A percentile compares a stretch with the other conserved stretches of the same genome.
Conservation (phyloP, 2,329 filamentous ascomycete genomes). For the Canariomyces notabilis region DNA sequence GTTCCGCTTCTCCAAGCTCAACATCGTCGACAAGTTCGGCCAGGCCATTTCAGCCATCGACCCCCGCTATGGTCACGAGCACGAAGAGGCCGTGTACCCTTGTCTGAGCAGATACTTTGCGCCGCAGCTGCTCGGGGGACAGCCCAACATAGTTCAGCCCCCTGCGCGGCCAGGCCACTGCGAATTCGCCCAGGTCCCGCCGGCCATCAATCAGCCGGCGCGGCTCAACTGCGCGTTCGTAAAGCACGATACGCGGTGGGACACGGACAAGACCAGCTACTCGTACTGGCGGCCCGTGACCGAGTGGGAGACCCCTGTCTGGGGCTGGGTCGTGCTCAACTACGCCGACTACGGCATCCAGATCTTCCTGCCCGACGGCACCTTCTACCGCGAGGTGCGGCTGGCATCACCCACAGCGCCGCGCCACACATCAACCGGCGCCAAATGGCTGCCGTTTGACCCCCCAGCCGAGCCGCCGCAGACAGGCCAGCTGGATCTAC, state of each 20-base stretch:
- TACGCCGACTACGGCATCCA: slow-evolving; percentile 38
- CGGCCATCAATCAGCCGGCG: slow-evolving; percentile 36
- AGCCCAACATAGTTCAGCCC: background rate
- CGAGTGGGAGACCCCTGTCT: slow-evolving; percentile 39
- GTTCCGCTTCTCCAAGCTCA: slow-evolving; percentile 40
- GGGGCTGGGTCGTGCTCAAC: slow-evolving; percentile 40
- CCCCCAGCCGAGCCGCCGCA: background rate
- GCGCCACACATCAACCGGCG: background rate
- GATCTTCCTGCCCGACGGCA: slow-evolving; percentile 37
- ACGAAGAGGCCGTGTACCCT: background rate
- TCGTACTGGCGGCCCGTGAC: slow-evolving; percentile 20
- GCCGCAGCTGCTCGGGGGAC: background rate
- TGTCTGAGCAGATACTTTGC: background rate
- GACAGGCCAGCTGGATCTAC: background rate
- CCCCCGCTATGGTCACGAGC: slow-evolving; percentile 5
- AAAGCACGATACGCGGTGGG: slow-evolving; percentile 2
- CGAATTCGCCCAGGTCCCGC: slow-evolving; percentile 37
- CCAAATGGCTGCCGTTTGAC: slow-evolving; percentile 7
- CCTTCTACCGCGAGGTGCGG: slow-evolving; percentile 39
- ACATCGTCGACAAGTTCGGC: slow-evolving; percentile 47
- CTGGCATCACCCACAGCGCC: slow-evolving; percentile 28
- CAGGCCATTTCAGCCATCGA: slow-evolving; percentile 35
- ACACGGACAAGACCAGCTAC: too few species aligned
- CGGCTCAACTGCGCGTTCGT: slow-evolving; percentile 36
- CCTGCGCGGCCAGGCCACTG: slow-evolving; percentile 17